Conservation (phyloP, 139 green algal species). For the Spirogloea muscicola region DNA sequence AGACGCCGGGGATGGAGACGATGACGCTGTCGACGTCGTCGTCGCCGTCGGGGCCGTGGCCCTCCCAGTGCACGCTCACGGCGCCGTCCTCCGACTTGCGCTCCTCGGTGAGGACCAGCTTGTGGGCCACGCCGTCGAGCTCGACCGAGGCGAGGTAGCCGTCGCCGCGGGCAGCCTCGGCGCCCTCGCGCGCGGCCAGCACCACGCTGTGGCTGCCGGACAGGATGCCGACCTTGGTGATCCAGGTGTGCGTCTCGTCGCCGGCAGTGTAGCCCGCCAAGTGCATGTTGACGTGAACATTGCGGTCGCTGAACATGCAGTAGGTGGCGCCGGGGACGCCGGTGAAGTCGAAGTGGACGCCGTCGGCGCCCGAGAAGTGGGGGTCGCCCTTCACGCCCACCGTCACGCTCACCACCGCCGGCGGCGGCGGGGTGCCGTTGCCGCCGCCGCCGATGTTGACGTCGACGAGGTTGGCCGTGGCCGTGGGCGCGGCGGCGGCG, state of each 20-base stretch:
- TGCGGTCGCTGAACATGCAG: conserved; percentile 17
- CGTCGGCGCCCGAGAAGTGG: conserved; percentile 19
- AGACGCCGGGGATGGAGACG: background rate
- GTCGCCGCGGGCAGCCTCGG: conserved; percentile 3
- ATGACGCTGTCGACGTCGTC: conserved; percentile 30
- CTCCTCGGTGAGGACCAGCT: conserved; percentile 20
- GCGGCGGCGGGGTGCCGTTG: no score
- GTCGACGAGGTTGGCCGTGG: no score
- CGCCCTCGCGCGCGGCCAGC: conserved; percentile 35
- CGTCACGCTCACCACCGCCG: no score
- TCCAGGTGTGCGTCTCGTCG: conserved; percentile 44
- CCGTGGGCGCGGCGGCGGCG: no score
- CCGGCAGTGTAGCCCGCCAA: conserved; percentile 5
- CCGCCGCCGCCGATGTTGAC: no score
- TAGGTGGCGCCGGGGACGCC: conserved; percentile 7
- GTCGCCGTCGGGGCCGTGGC: conserved; percentile 10
- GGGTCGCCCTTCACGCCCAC: no score
- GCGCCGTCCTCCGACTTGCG: conserved; percentile 20
- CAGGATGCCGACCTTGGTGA: conserved; percentile 24
- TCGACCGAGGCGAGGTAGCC: conserved; percentile 38
- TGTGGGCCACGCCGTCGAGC: conserved; percentile 16
- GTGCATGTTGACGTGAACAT: conserved; percentile 40
- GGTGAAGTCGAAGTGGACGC: conserved; percentile 32
- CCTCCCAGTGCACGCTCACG: background rate
- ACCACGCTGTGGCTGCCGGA: conserved; percentile 16